Conservation (phyloP, 1,284 basidiomycete genomes). For the Irpex sp. region DNA sequence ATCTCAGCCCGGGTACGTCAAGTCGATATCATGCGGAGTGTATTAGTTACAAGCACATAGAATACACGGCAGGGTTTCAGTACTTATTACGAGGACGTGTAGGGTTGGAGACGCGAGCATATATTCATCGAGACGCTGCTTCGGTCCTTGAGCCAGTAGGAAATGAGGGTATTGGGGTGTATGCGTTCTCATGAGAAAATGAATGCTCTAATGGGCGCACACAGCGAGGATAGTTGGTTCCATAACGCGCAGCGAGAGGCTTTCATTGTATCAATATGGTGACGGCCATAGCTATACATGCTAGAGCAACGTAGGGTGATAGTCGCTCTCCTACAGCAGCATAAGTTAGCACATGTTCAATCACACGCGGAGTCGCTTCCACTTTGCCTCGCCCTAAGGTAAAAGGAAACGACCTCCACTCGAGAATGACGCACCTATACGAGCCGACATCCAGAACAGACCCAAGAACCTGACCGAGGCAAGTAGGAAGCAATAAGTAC, state of each 20-base stretch:
- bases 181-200: too few species aligned
- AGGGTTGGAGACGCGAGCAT: too few species aligned
- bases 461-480: slow-evolving; percentile 68
- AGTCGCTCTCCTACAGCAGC: slow-evolving; percentile 49
- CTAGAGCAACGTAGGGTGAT: slow-evolving; percentile 66
- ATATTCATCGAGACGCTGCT: too few species aligned
- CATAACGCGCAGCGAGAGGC: not conserved
- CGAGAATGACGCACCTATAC: slow-evolving; percentile 68
- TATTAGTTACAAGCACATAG: too few species aligned
- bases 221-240: too few species aligned
- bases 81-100: too few species aligned
- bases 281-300: slow-evolving; percentile 48
- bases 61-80: too few species aligned
- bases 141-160: too few species aligned
- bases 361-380: not conserved
- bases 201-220: too few species aligned
- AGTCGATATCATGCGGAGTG: too few species aligned
- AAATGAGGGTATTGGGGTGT: too few species aligned
- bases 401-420: not conserved
- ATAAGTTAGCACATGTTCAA: not conserved
- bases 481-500: not conserved
- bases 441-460: slow-evolving; percentile 89
- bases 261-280: slow-evolving; percentile 30
- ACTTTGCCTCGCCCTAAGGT: not conserved
- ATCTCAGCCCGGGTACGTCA: too few species aligned